Base-by-base conservation (phyloP, 2,329 filamentous ascomycete genomes). In the Aspergillus melleus region DNA sequence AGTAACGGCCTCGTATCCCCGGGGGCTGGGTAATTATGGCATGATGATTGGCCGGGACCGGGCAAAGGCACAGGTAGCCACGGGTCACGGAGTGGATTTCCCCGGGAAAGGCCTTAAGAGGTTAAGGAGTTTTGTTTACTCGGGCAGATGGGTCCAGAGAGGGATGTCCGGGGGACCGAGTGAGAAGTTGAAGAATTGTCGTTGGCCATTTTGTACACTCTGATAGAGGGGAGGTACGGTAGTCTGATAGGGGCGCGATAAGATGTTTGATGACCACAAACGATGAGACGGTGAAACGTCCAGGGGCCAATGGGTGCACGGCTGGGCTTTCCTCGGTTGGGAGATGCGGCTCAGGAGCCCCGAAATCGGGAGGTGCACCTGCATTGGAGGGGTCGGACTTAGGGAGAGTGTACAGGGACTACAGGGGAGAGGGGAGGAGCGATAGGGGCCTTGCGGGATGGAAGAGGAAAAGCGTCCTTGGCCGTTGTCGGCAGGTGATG, bases 401-500 rank as follows among this genome's bases (percentile, higher is more conserved):
- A 24, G 24, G 24, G 44, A 24, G 61, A 58, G 55, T 49, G 24
- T 51, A 22, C 50, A 52, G 10, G 11, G 10, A 36, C 49, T 61
- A 14, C 53, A 60, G 59, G 53, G 60, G 58, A 54, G 53, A 58
- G 49, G 54, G 47, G 61, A 55, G 63, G 59, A 39, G 36, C n/a
- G 59, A 39, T 53, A 44, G 50, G 42, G 46, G 20, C 24, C 64
- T 65, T 63, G 61, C 66, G 63, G 68, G 59, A 59, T 52, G 55
- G 58, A 59, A 61, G 57, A 51, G 60, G 64, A 57, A 63, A 63
- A 58, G 59, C 58, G 39, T 61, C 59, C 68, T 69, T 70, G 69
- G 65, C 70, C 70, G 70, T 71, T 71, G 70, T 72, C 70, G 70
- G 70, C 68, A 69, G 57, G 57, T 42, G 52, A 54, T 42, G 52